Base-by-base conservation (phyloP, 2,329 filamentous ascomycete species). In the Nemania abortiva region DNA sequence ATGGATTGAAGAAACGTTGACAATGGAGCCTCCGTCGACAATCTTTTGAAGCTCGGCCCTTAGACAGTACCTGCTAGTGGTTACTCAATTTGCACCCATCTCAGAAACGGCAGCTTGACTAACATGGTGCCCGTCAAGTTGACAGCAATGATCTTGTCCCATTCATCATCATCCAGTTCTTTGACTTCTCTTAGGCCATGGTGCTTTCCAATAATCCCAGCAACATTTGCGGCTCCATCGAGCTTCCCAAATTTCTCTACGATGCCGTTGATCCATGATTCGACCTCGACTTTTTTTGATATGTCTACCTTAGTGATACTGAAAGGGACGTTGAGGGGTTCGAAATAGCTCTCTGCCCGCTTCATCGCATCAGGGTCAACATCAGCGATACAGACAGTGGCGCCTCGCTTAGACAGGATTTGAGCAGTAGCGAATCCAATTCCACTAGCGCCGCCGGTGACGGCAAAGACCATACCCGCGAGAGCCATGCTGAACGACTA, bases 151-250 rank as follows among this genome's bases (percentile, higher is more conserved):
- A 85, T 83, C 57, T 78, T 81, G 55, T 86, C 75, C 84, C 85
- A 86, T 63, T 85, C 83, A 34, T 81, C 80, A 63, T 86, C 84
- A 27, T 84, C 82, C 47, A 84, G 74, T 22, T 85, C 84, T 2
- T 78, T 77, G 20, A 86, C 77, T 1, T 81, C 70, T 59, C 79
- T 77, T 65, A 80, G 70, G 13, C 80, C 80, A 66, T 85, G 83
- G 55, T 82, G 77, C 71, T 80, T 81, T 54, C 84, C 84, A 70
- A 85, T 84, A 52, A 82, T 74, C 52, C 86, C 85, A 4, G 88
- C 88, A 9, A 87, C 81, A 63, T 90, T 89, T 11, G 84, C 86
- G 22, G 86, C 85, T 4, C 86, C 84, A 72, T 88, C 84, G 9
- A 89, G 81, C 60, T 82, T 82, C 4, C 87, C 87, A 61, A 86